A percentile compares a stretch with the other conserved stretches of the same genome.
These are phyloP conservation scores for Cutaneotrichosporon sp. DNA, from an alignment of 1,284 basidiomycete genomes.

Conservation along the genomic window DNA sequence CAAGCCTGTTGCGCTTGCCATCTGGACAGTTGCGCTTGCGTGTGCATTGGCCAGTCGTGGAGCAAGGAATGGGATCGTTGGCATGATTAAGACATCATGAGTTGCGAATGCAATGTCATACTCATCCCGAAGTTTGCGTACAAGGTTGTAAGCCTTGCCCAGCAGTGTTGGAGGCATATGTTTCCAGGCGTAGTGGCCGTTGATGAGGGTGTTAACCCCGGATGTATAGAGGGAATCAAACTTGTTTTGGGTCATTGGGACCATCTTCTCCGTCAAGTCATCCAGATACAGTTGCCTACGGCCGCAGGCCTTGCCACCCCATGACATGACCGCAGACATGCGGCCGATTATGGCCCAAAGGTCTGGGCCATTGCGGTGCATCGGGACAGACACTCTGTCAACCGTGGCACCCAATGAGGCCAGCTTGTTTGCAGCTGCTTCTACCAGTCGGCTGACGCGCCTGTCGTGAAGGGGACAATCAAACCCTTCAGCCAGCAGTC, in stretches of 20 bases:
- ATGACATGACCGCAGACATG: slow-evolving; percentile 28
- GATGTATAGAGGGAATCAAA: slow-evolving; percentile 40
- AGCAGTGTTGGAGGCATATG: slow-evolving; percentile 24
- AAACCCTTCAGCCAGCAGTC: slow-evolving; percentile 51
- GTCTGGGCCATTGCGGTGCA: slow-evolving; percentile 29
- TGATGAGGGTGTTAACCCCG: slow-evolving; percentile 58
- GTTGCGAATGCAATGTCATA: slow-evolving; percentile 47
- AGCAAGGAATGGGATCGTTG: slow-evolving; percentile 43
- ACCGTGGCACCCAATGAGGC: slow-evolving; percentile 17
- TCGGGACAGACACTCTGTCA: slow-evolving; percentile 16
- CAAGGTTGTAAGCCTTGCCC: slow-evolving; percentile 31
- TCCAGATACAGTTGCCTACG: slow-evolving; percentile 48
- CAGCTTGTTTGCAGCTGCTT: slow-evolving; percentile 13
- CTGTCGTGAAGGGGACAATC: slow-evolving; percentile 37
- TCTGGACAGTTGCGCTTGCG: slow-evolving; percentile 14
- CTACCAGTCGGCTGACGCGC: slow-evolving; percentile 16
- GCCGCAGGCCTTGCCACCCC: slow-evolving; percentile 36
- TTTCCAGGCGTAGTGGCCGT: slow-evolving; percentile 44
- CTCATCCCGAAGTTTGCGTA: slow-evolving; percentile 49
- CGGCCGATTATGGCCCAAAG: slow-evolving; percentile 27
- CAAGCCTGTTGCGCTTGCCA: slow-evolving; percentile 25
- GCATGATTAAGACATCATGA: slow-evolving; percentile 52
- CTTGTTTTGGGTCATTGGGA: slow-evolving; percentile 50
- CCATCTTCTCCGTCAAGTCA: slow-evolving; percentile 45
- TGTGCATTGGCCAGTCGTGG: slow-evolving; percentile 11